Evolutionary conservation across 1,139 yeast genomes (phyloP), one percentile per base, ranked within the genome.

Genomic region (Saccharomycopsis hybrid): DNA sequence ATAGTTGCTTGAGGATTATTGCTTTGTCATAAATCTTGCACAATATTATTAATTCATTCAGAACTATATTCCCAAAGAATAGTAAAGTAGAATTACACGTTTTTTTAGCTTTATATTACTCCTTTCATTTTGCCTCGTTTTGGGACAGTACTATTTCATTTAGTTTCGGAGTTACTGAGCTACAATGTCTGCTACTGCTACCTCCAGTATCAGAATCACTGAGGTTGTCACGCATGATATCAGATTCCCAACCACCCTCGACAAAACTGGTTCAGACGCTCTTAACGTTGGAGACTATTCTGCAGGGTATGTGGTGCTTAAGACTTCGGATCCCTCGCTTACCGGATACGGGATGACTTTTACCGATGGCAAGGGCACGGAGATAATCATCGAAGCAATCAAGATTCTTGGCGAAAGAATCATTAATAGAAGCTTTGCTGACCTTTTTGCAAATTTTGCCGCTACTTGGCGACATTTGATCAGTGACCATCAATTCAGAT

Each of bases 391-490:
- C 39, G 54, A 59, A 42, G 69, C 68, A 9, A 57, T 65, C 52
- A 60, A 63, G 53, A 57, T 61, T 50, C 57, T 64, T 46, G 68
- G 65, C 29, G 64, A 62, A 46, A 58, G 61, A 49, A 54, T 65
- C 43, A 58, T 56, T 49, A 65, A 65, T 48, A 62, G 64, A 55
- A 55, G 59, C 13, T 59, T 68, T 38, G 63, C 58, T 37, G 62
- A 62, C 29, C 58, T 68, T 48, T 65, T 67, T 33, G 54, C 55
- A 25, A 64, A 68, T 52, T 65, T 68, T 61, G 72, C 72, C 4
- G 59, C 57, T 7, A 68, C 72, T 9, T 68, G 72, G 71, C 58
- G 65, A 46, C 62, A 65, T 50, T 59, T 68, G 51, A 68, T 68
- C 7, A 58, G 65, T 4, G 72, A 68, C 51, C 59, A 65, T 30